Conservation (phyloP, 805 yeast species). For the Candida incommunis region DNA sequence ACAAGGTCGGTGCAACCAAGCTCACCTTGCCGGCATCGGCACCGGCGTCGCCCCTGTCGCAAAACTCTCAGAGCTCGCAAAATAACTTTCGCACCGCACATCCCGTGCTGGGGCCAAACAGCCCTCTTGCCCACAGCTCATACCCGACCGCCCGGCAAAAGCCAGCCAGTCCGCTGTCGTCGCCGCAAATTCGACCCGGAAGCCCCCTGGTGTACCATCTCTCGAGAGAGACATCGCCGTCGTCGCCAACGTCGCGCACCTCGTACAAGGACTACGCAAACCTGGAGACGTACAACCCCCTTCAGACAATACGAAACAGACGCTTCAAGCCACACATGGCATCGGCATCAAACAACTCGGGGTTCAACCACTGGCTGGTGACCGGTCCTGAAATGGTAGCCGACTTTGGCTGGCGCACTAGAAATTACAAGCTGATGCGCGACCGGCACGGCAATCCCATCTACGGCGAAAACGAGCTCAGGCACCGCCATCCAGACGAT, state of each 20-base stretch:
- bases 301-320: conserved; percentile 62
- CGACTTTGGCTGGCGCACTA: conserved; percentile 13
- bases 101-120: no score
- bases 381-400: conserved; percentile 12
- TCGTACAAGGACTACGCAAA: not conserved
- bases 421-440: conserved; percentile 8
- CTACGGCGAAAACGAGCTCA: conserved; percentile 3
- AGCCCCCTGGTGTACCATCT: no score
- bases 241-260: no score
- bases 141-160: no score
- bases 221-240: no score
- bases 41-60: no score
- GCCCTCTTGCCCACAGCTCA: no score
- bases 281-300: conserved; percentile 56
- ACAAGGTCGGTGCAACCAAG: not conserved
- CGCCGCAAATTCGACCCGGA: no score
- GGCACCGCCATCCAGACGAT: not conserved
- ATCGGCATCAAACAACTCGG: not conserved
- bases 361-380: conserved; percentile 9
- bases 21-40: no score
- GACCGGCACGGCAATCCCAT: conserved; percentile 10
- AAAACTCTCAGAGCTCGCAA: no score
- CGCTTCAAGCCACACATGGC: conserved; percentile 12
- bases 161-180: no score
- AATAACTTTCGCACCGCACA: no score